Evolutionary conservation across 371 early-diverging fungal species (phyloP), one percentile per base, ranked within the genome.

Genomic region (Saksenaea vasiformis): DNA sequence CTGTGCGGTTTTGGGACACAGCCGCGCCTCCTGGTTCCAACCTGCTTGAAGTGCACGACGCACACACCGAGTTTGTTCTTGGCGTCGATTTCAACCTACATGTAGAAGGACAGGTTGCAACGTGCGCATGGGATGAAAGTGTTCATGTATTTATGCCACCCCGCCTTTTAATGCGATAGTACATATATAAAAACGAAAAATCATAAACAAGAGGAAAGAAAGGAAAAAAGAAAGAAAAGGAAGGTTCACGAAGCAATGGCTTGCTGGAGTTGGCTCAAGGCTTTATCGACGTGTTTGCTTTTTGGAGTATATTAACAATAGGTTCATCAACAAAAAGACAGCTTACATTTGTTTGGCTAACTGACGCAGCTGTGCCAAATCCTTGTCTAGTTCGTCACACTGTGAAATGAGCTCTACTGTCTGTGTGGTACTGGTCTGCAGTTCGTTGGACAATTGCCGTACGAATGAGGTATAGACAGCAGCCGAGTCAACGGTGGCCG

Each of bases 91-190:
- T 90, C 70, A 91, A 89, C 65, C 73, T 97, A 63, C 96, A 92
- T 73, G 65, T 85, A 15, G 90, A 91, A 39, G 94, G 95, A 1
- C 87, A 87, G 66, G 77, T 96, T 28, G 96, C 95, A 8, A 94
- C 97, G 0, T 95, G 95, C 75, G 91, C 93, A 26, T 97, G 98
- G 98, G 98, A 97, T 71, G 96, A 96, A 74, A 76, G 73, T 31
- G 84, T 97, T 10, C 86, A 87, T 76, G 80, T 90, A 15, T 84
- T 87, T 71, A 71, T 79, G 44, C 89, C 87, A 24, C 82, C 78
- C 26, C 65, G 76, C 8, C 67, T 82, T 31, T 58, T 77, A 53
- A 69, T 68, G 47, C 75, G 79, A 67, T 81, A 73, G 67, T 7
- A 62, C n/a, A 31, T 4, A 31, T 4, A 31, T 31, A 31, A 4